Evolutionary conservation across 1,284 basidiomycete species (phyloP).

Genomic region (Xerocomus amazonicus): DNA sequence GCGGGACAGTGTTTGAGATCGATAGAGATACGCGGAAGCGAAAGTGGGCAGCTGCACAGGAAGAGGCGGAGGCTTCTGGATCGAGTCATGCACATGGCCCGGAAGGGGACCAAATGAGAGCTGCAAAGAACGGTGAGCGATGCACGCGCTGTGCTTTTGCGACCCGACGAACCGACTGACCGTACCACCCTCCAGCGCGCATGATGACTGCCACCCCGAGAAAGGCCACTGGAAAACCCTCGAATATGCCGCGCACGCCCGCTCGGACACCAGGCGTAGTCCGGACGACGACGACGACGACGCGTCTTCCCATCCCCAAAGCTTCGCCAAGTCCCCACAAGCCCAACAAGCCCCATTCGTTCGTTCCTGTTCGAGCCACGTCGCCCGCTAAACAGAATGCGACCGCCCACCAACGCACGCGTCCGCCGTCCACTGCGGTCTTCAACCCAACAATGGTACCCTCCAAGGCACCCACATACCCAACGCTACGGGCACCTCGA

Average conservation of each 20-base stretch:
- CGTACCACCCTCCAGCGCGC: conserved; percentile 42
- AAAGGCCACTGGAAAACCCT: conserved; percentile 40
- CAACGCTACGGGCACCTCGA: conserved; percentile 52
- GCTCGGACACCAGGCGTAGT: conserved; percentile 47
- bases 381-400: conserved; percentile 46
- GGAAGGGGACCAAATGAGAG: conserved; percentile 34
- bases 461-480: conserved; percentile 59
- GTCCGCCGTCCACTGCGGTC: conserved; percentile 62
- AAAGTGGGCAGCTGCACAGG: conserved; percentile 66
- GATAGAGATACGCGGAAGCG: conserved; percentile 67
- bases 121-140: conserved; percentile 56
- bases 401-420: conserved; percentile 19
- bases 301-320: conserved; percentile 36
- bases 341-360: conserved; percentile 27
- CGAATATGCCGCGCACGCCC: conserved; percentile 31
- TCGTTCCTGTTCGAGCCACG: conserved; percentile 26
- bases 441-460: conserved; percentile 66
- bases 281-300: conserved; percentile 15
- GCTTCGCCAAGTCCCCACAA: conserved; percentile 59
- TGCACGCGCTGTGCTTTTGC: too few species aligned
- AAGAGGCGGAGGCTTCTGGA: conserved; percentile 44
- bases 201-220: conserved; percentile 48
- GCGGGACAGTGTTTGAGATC: conserved; percentile 51
- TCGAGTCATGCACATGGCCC: conserved; percentile 29
- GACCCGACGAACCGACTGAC: neutral